phyloP scores from a whole-genome alignment of 371 early-diverging fungal genomes.

The Mucor velutinosus region DNA sequence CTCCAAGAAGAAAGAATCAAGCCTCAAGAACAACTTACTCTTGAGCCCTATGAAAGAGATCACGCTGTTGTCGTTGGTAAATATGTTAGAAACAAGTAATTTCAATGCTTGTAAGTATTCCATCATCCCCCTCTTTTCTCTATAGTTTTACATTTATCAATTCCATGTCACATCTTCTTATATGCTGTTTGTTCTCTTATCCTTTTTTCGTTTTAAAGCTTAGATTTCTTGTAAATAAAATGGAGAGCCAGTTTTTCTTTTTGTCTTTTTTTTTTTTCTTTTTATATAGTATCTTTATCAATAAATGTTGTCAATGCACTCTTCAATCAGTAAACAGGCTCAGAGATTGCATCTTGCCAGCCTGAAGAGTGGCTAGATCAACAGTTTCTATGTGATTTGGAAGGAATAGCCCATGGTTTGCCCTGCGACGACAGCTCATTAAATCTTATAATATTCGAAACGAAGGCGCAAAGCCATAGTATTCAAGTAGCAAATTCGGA shows the following conservation, averaged over 20 bases:
- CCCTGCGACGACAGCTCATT: no score
- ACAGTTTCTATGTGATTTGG: neutral
- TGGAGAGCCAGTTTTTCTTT: neutral
- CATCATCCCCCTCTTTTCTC: neutral
- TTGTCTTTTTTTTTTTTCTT: neutral
- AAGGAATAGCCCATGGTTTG: no score
- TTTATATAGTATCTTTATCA: neutral
- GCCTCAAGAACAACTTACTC: conserved; percentile 99
- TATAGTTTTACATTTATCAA: neutral
- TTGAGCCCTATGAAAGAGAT: conserved; percentile 99
- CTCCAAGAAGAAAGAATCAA: conserved; percentile 98
- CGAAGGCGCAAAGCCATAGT: no score
- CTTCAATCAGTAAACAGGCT: neutral
- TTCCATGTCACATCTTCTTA: neutral
- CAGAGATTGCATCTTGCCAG: no score
- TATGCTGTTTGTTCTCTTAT: neutral
- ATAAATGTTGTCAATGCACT: neutral
- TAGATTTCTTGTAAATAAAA: conserved; percentile 10
- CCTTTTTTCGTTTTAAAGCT: conserved; percentile 3
- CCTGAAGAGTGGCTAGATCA: no score
- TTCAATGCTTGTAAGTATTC: neutral
- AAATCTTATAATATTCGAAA: no score
- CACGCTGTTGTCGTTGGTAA: conserved; percentile 99
- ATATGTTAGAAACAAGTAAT: conserved; percentile 73
- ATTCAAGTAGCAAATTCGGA: no score